Percentiles rank a stretch among this genome's conserved stretches.
phyloP scores from a whole-genome alignment of 2,329 filamentous ascomycete species.

The Trichoderma atrobrunneum region DNA sequence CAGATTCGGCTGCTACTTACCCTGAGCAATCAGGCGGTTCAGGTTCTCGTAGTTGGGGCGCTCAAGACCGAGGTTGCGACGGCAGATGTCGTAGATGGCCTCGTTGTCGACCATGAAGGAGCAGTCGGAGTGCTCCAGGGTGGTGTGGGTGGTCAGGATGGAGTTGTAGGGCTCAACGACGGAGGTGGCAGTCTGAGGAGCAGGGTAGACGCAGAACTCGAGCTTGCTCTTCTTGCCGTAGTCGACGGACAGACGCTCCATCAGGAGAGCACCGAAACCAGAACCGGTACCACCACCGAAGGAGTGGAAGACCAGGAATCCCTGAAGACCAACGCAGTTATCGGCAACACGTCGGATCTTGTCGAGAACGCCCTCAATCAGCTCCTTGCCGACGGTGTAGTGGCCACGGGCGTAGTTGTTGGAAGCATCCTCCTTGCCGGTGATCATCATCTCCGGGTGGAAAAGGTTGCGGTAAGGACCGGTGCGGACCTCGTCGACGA shows the following conservation, averaged over 20 bases:
- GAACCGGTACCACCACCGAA: conserved; percentile 99
- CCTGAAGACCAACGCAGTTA: conserved; percentile 96
- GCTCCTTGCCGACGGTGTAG: conserved; percentile 99
- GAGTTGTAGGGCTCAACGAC: conserved; percentile 99
- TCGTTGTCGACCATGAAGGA: conserved; percentile 99
- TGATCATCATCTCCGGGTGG: conserved; percentile 99
- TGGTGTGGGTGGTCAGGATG: conserved; percentile 97
- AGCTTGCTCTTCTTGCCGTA: conserved; percentile 99
- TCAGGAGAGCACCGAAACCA: conserved; percentile 94
- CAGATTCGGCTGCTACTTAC: conserved; percentile 43
- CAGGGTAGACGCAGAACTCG: conserved; percentile 98
- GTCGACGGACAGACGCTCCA: conserved; percentile 98
- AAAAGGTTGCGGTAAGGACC: conserved; percentile 94
- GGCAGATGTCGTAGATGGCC: conserved; percentile 99
- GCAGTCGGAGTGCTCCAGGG: conserved; percentile 98
- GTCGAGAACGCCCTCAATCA: conserved; percentile 96
- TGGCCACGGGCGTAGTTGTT: conserved; percentile 99
- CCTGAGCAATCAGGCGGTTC: conserved; percentile 97
- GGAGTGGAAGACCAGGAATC: conserved; percentile 99
- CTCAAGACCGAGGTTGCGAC: conserved; percentile 94
- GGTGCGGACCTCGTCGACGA: conserved; percentile 98
- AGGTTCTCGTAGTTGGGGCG: conserved; percentile 98
- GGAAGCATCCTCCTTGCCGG: conserved; percentile 98
- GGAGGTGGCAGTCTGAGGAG: conserved; percentile 92
- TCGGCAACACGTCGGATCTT: conserved; percentile 97